Evolutionary conservation across 176 grass and related monocot genomes (phyloP).

Genomic region (Panicum miliaceum): DNA sequence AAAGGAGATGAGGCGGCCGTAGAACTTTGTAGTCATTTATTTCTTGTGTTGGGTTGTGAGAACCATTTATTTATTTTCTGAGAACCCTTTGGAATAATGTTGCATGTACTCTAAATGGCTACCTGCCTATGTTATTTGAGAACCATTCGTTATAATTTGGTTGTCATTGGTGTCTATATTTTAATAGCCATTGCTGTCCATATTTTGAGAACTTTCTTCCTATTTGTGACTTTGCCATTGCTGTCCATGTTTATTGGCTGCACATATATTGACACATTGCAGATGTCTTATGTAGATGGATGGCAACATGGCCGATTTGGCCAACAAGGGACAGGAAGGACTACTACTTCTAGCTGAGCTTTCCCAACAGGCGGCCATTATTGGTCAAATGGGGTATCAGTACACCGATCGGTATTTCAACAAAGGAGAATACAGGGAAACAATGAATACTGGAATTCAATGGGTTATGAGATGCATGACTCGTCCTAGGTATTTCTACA

Average conservation of each 20-base stretch:
- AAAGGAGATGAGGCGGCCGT: constrained; percentile 5
- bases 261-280: not conserved
- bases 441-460: not conserved
- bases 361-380: not conserved
- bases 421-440: not conserved
- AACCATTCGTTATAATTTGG: not conserved
- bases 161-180: not conserved
- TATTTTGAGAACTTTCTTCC: no score
- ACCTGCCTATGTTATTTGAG: not conserved
- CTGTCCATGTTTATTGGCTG: no score
- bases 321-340: not conserved
- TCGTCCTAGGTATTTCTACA: not conserved
- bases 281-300: not conserved
- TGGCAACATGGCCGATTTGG: not conserved
- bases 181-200: not conserved
- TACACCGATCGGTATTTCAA: not conserved
- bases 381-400: not conserved
- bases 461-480: not conserved
- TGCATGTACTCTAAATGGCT: no score
- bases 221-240: not conserved
- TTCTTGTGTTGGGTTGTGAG: not conserved
- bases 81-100: no score
- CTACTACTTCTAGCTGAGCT: not conserved
- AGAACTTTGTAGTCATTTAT: no score
- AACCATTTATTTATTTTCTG: not conserved